Conservation (phyloP, 2,329 filamentous ascomycete genomes). For the Aulographum hederae region DNA sequence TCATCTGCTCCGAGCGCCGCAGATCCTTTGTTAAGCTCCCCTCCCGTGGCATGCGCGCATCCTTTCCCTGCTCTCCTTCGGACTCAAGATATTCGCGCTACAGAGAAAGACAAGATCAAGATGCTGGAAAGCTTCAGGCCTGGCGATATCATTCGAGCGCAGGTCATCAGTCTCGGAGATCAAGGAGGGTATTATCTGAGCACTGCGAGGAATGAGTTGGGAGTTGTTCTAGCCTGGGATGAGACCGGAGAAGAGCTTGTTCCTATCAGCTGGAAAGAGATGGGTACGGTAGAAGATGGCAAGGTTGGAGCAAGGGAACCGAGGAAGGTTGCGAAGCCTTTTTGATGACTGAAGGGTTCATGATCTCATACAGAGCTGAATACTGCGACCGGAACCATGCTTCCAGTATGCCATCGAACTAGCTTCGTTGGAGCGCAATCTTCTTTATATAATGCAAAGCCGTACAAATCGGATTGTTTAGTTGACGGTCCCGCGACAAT, state of each 20-base stretch:
- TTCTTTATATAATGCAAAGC: too few relatives aligned
- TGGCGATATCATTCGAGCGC: slow-evolving; percentile 75
- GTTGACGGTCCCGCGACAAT: too few relatives aligned
- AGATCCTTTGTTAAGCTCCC: background rate
- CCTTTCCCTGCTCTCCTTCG: slow-evolving; percentile 66
- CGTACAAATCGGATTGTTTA: too few relatives aligned
- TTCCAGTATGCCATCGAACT: too few relatives aligned
- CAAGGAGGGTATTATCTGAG: slow-evolving; percentile 92
- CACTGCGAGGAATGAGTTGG: slow-evolving; percentile 78
- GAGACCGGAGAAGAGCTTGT: slow-evolving; percentile 41
- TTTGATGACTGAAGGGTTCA: too few relatives aligned
- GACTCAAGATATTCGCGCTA: slow-evolving; percentile 79
- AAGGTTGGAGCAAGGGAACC: slow-evolving; percentile 49
- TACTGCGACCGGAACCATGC: too few relatives aligned
- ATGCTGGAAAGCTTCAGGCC: slow-evolving; percentile 84
- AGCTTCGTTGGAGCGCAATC: too few relatives aligned
- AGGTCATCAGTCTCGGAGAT: slow-evolving; percentile 70
- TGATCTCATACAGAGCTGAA: too few relatives aligned
- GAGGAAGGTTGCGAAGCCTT: slow-evolving; percentile 88
- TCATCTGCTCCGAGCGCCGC: slow-evolving; percentile 2
- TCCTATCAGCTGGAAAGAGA: slow-evolving; percentile 90
- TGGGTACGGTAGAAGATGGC: slow-evolving; percentile 66
- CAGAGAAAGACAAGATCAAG: slow-evolving; percentile 88
- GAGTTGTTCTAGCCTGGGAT: slow-evolving; percentile 75
- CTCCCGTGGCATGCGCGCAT: background rate